phyloP scores from a whole-genome alignment of 192 early-diverging fungal genomes.

The Coemansia sp. region DNA sequence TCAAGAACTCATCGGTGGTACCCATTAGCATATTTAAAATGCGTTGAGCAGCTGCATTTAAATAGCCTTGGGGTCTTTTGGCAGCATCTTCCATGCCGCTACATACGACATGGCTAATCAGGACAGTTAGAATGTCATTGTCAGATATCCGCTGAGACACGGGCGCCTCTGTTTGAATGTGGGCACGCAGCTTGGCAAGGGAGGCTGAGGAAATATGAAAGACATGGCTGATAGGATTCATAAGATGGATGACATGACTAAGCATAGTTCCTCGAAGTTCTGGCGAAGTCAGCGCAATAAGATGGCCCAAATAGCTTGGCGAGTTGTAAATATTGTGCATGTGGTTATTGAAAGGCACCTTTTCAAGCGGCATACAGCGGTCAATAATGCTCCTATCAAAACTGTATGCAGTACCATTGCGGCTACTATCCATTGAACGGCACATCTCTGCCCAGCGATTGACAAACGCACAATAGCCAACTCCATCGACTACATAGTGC shows the following conservation, averaged over 20 bases:
- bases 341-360: conserved; percentile 1
- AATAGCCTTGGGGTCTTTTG: background rate
- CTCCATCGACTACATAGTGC: conserved; percentile 18
- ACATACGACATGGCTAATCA: conserved; percentile 6
- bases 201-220: conserved; percentile 12
- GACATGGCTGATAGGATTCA: conserved; percentile 2
- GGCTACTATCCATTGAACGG: background rate
- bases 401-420: background rate
- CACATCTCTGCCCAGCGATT: conserved; percentile 20
- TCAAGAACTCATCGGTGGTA: background rate
- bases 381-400: conserved; percentile 35
- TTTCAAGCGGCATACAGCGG: conserved; percentile 12
- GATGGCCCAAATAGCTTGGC: conserved; percentile 2
- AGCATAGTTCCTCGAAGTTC: conserved; percentile 4
- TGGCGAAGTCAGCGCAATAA: conserved; percentile 16
- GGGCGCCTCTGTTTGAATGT: background rate
- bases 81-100: background rate
- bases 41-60: background rate
- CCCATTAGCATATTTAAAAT: background rate
- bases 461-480: conserved; percentile 16
- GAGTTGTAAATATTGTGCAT: conserved; percentile 16
- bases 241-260: background rate
- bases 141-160: conserved; percentile 2
- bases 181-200: background rate
- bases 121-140: conserved; percentile 18